These are phyloP conservation scores for Coniella vitis DNA, from an alignment of 2,329 filamentous ascomycete species.

Conservation along the genomic window DNA sequence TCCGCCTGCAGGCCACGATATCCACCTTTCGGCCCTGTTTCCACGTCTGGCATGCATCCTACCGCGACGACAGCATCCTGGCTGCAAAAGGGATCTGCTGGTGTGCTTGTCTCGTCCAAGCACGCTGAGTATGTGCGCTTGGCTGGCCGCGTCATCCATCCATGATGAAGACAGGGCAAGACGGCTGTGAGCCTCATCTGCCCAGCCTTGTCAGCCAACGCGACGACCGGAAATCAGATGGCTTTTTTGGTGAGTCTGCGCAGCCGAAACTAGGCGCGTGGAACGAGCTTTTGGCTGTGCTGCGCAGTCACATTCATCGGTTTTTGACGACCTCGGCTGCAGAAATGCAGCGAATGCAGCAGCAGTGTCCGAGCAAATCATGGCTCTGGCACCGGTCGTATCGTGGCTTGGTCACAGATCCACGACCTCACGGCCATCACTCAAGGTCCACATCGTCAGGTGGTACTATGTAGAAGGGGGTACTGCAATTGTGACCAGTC, in stretches of 20 bases:
- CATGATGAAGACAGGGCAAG: too few species aligned
- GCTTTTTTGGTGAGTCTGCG: slow-evolving; percentile 10
- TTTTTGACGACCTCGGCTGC: background rate
- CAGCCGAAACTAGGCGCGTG: slow-evolving; percentile 7
- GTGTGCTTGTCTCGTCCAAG: background rate
- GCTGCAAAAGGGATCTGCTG: background rate
- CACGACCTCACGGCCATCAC: background rate
- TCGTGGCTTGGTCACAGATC: background rate
- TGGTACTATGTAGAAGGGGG: too few species aligned
- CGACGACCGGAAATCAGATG: slow-evolving; percentile 7
- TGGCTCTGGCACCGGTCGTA: background rate
- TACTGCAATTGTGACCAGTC: background rate
- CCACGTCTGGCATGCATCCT: slow-evolving; percentile 1
- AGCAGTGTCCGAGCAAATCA: background rate
- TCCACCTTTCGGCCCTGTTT: background rate
- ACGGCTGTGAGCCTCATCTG: background rate
- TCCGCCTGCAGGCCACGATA: background rate
- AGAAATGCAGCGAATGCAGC: too few species aligned
- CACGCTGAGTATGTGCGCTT: background rate
- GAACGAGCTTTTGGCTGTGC: background rate
- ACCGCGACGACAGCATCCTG: background rate
- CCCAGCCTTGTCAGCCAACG: background rate
- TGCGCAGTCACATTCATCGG: too few species aligned
- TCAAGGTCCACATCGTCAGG: too few species aligned
- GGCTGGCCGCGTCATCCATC: background rate